Base-by-base conservation (phyloP, 306 rosid species). In the Rosa chinensis region DNA sequence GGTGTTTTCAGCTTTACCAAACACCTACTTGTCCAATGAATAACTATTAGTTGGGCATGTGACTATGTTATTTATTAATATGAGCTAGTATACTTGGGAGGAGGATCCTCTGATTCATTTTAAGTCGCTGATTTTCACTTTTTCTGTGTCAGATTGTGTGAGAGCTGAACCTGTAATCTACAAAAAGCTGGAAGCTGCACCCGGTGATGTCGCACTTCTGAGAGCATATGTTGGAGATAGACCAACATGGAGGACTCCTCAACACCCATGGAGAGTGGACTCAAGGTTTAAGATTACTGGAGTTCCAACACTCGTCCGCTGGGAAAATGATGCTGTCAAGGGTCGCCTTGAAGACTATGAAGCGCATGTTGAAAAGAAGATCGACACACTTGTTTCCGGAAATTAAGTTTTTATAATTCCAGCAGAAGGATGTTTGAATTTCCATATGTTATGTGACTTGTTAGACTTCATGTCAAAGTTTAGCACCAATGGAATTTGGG, bases 201-300 rank as follows among this genome's bases (percentile, higher is more conserved):
- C 89, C 4, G 91, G 85, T 52, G 89, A 89, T 52, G 83, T 92
- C 28, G 94, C 87, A 74, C 87, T 95, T 58, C 49, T 92, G 89
- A 87, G 86, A 86, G 97, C 92, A 44, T 91, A 88, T 80, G 99
- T 92, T 58, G 97, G 97, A 83, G 95, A 92, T 45, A 83, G 92
- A 73, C 90, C 92, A 82, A 91, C 99, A 72, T 94, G 97, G 99
- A 89, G 94, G 88, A 92, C 85, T 80, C 89, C 95, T 18, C 86
- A 66, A 49, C 95, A 90, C 81, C 95, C 93, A 17, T 91, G 97
- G 97, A 89, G 95, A 85, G 87, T 89, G 75, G 96, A 91, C 43
- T 72, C 97, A 5, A 86, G 71, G 82, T 92, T 95, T 85, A 89
- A 90, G 89, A 85, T 95, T 77, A 87, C 91, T 2, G 94, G 98